Evolutionary conservation across 768 basidiomycete species (phyloP).

Genomic region (Pleurotus cornucopiae): DNA sequence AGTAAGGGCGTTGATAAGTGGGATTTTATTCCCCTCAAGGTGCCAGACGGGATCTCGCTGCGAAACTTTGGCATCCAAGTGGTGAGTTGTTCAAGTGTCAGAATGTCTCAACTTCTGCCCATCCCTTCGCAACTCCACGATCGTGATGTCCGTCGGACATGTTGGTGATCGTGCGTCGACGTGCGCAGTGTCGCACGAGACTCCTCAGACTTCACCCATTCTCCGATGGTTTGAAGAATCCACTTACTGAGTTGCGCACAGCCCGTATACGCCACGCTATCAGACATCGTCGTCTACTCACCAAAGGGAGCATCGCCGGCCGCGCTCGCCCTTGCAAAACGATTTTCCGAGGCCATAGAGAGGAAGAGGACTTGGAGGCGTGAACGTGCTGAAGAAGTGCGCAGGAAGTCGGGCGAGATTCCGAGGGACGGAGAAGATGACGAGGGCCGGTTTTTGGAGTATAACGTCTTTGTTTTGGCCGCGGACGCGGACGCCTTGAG

Average conservation of each 20-base stretch:
- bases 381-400: constrained; percentile 1
- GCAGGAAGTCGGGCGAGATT: constrained; percentile 4
- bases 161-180: no score
- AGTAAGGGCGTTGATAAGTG: constrained; percentile 31
- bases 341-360: constrained; percentile 61
- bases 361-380: constrained; percentile 50
- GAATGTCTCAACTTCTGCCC: constrained; percentile 7
- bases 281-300: constrained; percentile 86
- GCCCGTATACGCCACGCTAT: constrained; percentile 86
- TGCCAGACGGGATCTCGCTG: constrained; percentile 79
- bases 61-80: constrained; percentile 90
- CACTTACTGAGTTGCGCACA: constrained; percentile 21
- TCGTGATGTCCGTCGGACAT: no score
- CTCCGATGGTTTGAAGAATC: neutral
- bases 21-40: constrained; percentile 66
- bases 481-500: constrained; percentile 45
- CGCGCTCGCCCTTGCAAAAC: constrained; percentile 58
- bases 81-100: constrained; percentile 41
- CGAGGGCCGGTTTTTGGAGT: constrained; percentile 38
- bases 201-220: no score
- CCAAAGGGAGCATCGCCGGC: constrained; percentile 57
- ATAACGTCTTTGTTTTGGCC: constrained; percentile 77
- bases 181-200: no score
- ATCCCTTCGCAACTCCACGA: neutral
- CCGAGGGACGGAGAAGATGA: constrained; percentile 10